Conservation (phyloP, 768 basidiomycete species). For the Tubosaeta brunneosetosa region DNA sequence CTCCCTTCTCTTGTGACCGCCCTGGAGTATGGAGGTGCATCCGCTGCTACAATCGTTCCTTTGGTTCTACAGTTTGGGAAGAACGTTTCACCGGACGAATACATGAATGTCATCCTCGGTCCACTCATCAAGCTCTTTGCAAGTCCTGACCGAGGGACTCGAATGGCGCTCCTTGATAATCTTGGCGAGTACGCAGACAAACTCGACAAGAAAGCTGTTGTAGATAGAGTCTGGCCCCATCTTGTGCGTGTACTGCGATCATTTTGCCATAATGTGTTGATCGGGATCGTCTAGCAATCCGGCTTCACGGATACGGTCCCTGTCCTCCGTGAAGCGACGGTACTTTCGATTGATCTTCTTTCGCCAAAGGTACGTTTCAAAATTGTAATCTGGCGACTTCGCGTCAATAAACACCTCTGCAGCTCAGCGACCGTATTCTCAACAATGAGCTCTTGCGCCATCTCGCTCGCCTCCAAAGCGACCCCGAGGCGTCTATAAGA, state of each 20-base stretch:
- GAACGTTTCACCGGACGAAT: slow-evolving; percentile 66
- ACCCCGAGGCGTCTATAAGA: slow-evolving; percentile 90
- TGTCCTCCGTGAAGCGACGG: slow-evolving; percentile 89
- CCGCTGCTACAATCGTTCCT: slow-evolving; percentile 75
- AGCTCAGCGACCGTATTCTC: slow-evolving; percentile 87
- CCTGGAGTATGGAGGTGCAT: slow-evolving; percentile 72
- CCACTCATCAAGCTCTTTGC: slow-evolving; percentile 82
- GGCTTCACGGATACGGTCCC: slow-evolving; percentile 95
- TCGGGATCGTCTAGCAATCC: slow-evolving; percentile 59
- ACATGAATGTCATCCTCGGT: slow-evolving; percentile 58
- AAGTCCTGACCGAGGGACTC: slow-evolving; percentile 86
- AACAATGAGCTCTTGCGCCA: slow-evolving; percentile 95
- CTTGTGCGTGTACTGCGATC: slow-evolving; percentile 45
- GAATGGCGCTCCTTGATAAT: slow-evolving; percentile 91
- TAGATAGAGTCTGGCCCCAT: slow-evolving; percentile 92
- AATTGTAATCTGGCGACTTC: neutral
- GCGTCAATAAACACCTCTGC: slow-evolving; percentile 2
- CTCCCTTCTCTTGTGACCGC: slow-evolving; percentile 80
- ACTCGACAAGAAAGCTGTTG: slow-evolving; percentile 79
- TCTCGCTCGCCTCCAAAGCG: slow-evolving; percentile 88
- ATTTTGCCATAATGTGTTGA: neutral
- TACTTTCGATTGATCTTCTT: slow-evolving; percentile 79
- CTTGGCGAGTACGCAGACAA: slow-evolving; percentile 81
- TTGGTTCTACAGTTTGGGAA: slow-evolving; percentile 78
- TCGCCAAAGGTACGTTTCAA: slow-evolving; percentile 65